Conservation (phyloP, 2,329 filamentous ascomycete species). For the Neonectria neomacrospora region DNA sequence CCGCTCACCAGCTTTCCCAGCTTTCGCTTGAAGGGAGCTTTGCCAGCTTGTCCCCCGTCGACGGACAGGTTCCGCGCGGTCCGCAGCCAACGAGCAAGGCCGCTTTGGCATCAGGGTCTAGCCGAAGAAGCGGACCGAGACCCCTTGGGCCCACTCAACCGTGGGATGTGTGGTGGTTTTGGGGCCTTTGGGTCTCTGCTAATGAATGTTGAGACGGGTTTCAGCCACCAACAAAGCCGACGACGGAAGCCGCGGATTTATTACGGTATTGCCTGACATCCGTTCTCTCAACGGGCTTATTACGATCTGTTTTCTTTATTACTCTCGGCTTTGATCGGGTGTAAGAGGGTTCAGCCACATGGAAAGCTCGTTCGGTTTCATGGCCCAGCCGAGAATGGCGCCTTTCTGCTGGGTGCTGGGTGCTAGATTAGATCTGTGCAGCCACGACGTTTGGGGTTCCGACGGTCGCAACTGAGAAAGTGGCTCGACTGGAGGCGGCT, state of each 20-base stretch:
- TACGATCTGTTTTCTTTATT: too few species aligned
- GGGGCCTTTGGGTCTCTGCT: too few species aligned
- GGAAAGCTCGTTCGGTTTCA: neutral
- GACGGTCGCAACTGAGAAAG: conserved; percentile 8
- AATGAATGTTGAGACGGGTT: conserved; percentile 3
- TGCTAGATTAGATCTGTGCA: conserved; percentile 19
- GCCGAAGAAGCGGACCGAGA: conserved; percentile 23
- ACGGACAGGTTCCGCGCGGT: conserved; percentile 36
- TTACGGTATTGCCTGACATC: too few species aligned
- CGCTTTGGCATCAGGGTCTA: conserved; percentile 38
- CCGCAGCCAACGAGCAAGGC: conserved; percentile 39
- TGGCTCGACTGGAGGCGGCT: conserved; percentile 9
- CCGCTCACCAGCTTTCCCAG: neutral
- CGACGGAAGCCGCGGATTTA: conserved; percentile 3
- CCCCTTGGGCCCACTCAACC: neutral
- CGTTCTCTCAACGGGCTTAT: too few species aligned
- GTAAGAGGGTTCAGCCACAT: conserved; percentile 3
- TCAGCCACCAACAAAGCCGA: conserved; percentile 19
- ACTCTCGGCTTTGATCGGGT: conserved; percentile 10
- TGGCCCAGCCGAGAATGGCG: conserved; percentile 32
- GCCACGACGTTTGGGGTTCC: conserved; percentile 28
- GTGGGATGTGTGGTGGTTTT: neutral
- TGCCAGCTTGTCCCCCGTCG: conserved; percentile 1
- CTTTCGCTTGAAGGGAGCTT: neutral
- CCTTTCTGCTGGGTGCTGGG: neutral